Percentiles rank a stretch among this genome's conserved stretches.
These are phyloP conservation scores for Truncatella angustata DNA, from an alignment of 2,329 filamentous ascomycete species.

Conservation along the genomic window DNA sequence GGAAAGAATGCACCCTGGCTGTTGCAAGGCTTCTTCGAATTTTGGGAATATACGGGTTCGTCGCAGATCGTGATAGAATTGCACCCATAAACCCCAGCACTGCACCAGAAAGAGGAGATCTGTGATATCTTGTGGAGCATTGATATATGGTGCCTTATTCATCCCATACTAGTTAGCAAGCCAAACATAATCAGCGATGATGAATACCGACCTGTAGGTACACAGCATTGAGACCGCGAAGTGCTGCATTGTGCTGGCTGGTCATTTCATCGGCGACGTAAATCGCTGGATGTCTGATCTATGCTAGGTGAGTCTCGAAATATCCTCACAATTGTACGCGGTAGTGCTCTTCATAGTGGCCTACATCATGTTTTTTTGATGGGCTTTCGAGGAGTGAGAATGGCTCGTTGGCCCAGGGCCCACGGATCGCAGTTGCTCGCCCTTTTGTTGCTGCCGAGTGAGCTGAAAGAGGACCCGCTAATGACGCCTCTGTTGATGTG, in stretches of 20 bases:
- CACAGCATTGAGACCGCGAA: constrained; percentile 35
- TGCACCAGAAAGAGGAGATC: constrained; percentile 31
- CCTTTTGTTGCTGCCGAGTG: neutral
- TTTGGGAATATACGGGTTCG: constrained; percentile 29
- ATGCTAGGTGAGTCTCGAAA: neutral
- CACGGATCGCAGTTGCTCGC: constrained; percentile 3
- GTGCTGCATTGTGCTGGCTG: constrained; percentile 32
- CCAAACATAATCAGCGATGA: too few species aligned
- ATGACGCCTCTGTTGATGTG: neutral
- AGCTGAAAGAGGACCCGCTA: neutral
- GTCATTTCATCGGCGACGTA: constrained; percentile 32
- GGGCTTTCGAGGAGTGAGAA: constrained; percentile 27
- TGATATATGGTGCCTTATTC: constrained; percentile 29
- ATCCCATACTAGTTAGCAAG: too few species aligned
- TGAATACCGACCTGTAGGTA: constrained; percentile 36
- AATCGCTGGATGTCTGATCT: constrained; percentile 24
- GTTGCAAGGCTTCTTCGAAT: constrained; percentile 23
- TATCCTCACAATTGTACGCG: neutral
- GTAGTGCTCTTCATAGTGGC: neutral
- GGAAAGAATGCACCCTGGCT: constrained; percentile 18
- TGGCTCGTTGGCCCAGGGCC: constrained; percentile 27
- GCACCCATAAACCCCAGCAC: constrained; percentile 27
- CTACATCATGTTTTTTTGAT: constrained; percentile 16
- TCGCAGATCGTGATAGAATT: constrained; percentile 29
- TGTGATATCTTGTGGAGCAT: constrained; percentile 21